These are phyloP conservation scores for Kalmanozyma brasiliensis DNA, from an alignment of 1,284 basidiomycete species.

Conservation along the genomic window DNA sequence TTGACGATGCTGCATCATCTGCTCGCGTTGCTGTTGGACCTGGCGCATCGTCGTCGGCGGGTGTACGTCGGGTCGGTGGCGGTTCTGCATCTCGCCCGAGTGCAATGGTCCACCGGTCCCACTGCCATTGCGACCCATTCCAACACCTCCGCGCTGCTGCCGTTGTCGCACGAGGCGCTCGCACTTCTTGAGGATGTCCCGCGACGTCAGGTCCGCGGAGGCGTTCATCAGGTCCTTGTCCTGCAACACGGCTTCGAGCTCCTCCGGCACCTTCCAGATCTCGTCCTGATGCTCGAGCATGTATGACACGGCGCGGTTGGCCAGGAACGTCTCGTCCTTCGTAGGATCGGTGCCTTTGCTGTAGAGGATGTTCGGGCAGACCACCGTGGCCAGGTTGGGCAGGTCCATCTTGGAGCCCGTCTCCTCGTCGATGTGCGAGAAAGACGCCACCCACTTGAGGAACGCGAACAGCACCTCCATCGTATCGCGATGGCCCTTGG, in stretches of 20 bases:
- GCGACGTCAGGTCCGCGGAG: constrained; percentile 57
- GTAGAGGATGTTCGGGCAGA: constrained; percentile 92
- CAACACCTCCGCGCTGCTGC: constrained; percentile 25
- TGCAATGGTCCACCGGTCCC: constrained; percentile 30
- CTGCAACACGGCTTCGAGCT: constrained; percentile 60
- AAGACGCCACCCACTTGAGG: constrained; percentile 98
- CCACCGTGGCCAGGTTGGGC: constrained; percentile 94
- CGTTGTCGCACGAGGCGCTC: constrained; percentile 57
- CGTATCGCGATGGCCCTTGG: constrained; percentile 93
- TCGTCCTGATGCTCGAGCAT: constrained; percentile 94
- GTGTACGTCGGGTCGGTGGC: constrained; percentile 52
- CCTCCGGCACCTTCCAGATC: constrained; percentile 71
- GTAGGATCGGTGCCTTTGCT: constrained; percentile 86
- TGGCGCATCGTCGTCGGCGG: constrained; percentile 56
- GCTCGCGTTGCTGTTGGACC: constrained; percentile 38
- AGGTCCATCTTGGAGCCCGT: constrained; percentile 99
- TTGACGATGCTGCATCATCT: constrained; percentile 15
- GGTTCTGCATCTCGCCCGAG: constrained; percentile 44
- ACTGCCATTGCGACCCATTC: constrained; percentile 33
- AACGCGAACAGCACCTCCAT: constrained; percentile 98
- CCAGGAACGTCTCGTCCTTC: constrained; percentile 91
- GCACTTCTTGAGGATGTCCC: constrained; percentile 64
- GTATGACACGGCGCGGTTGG: constrained; percentile 73
- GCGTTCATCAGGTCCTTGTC: constrained; percentile 63
- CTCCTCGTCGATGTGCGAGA: constrained; percentile 97